Conservation (phyloP, 1,139 yeast species). For the Spencermartinsiella ligniputridi region DNA sequence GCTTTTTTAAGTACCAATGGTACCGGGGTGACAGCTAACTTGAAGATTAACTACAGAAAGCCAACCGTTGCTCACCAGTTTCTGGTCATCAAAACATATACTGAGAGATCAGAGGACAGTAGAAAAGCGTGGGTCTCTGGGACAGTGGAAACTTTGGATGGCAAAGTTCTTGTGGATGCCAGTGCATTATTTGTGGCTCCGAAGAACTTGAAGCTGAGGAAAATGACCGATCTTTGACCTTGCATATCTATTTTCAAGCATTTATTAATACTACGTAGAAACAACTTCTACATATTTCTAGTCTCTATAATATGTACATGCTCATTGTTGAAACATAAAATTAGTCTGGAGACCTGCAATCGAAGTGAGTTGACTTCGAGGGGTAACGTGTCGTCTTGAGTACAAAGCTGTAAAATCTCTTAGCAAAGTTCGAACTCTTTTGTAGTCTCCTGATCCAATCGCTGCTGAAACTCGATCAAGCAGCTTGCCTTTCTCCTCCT, state of each 20-base stretch:
- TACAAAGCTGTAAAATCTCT: conserved; percentile 81
- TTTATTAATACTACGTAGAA: not conserved
- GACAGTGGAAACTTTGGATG: conserved; percentile 37
- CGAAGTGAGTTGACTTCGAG: conserved; percentile 33
- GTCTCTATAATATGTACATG: conserved; percentile 2
- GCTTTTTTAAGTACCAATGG: conserved; percentile 39
- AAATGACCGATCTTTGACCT: too few relatives aligned
- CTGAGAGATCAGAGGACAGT: conserved; percentile 35
- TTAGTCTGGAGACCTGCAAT: not conserved
- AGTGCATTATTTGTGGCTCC: conserved; percentile 23
- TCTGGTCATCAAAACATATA: conserved; percentile 55
- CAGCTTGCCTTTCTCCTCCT: conserved; percentile 61
- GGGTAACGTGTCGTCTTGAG: conserved; percentile 65
- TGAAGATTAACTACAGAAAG: conserved; percentile 55
- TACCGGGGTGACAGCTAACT: conserved; percentile 40
- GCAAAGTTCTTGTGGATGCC: conserved; percentile 38
- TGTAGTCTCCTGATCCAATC: conserved; percentile 62
- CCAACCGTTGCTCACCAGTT: conserved; percentile 84
- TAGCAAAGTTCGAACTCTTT: conserved; percentile 65
- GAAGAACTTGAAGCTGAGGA: conserved; percentile 13
- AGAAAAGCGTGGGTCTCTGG: conserved; percentile 38
- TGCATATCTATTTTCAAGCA: too few relatives aligned
- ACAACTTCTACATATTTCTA: conserved; percentile 19
- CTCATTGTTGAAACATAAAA: conserved; percentile 2
- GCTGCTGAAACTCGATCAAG: conserved; percentile 55